Conservation (phyloP, 2,329 filamentous ascomycete genomes). For the Cladosporium austrohemisphaericum region DNA sequence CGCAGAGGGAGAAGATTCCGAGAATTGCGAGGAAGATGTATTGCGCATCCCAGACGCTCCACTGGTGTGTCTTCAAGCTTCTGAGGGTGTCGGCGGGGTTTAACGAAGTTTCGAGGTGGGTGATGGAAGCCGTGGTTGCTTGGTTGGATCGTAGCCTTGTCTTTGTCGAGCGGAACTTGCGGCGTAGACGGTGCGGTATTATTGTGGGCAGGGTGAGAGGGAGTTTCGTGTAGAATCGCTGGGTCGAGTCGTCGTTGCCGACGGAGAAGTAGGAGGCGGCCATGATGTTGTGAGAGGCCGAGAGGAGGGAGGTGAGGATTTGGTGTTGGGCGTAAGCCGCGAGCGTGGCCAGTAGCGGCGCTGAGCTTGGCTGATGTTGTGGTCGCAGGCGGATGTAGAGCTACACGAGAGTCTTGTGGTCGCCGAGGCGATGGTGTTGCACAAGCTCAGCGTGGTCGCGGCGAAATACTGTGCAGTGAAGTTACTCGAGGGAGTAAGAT, state of each 20-base stretch:
- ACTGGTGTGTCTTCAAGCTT: slow-evolving; percentile 71
- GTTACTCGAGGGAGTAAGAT: too few species aligned
- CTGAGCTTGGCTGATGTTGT: too few species aligned
- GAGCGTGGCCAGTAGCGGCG: too few species aligned
- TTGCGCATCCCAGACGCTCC: slow-evolving; percentile 79
- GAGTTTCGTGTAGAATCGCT: slow-evolving; percentile 42
- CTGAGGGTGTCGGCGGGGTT: slow-evolving; percentile 74
- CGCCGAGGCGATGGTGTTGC: too few species aligned
- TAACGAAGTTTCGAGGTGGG: slow-evolving; percentile 75
- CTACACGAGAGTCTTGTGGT: too few species aligned
- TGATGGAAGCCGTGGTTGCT: slow-evolving; percentile 64
- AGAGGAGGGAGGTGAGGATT: slow-evolving; percentile 22
- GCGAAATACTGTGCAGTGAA: too few species aligned
- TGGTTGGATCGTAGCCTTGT: slow-evolving; percentile 65
- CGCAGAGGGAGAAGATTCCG: slow-evolving; percentile 75
- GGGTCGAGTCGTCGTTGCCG: slow-evolving; percentile 30
- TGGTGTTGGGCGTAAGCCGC: slow-evolving; percentile 27
- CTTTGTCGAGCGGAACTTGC: slow-evolving; percentile 57
- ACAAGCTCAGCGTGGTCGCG: too few species aligned
- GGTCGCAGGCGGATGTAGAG: too few species aligned
- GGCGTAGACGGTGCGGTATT: slow-evolving; percentile 62
- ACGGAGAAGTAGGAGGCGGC: slow-evolving; percentile 27
- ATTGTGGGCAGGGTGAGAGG: slow-evolving; percentile 50
- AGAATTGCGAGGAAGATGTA: slow-evolving; percentile 72
- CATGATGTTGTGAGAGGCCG: slow-evolving; percentile 20